Base-by-base conservation (phyloP, 495 filamentous ascomycete genomes). In the Penicillium turbatum region DNA sequence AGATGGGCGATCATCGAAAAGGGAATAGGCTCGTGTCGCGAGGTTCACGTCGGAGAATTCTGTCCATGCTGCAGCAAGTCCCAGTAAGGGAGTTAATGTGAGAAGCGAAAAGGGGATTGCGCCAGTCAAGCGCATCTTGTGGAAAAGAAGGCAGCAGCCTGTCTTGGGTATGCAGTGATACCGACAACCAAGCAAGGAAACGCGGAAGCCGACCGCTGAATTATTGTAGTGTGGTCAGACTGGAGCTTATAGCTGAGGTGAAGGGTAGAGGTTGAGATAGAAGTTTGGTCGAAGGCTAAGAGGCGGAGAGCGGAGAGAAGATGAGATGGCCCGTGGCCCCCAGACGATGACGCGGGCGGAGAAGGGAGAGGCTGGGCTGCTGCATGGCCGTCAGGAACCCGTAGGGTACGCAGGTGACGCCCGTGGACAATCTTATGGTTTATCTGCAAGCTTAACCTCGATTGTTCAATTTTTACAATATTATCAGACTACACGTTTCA, bases 1-100 rank as follows among this genome's bases (percentile, higher is more conserved):
- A 48, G 74, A 63, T 4, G 82, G 81, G 37, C 83, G 79, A 54
- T 86, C 81, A 51, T 77, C 80, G 64, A 79, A 70, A 27, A 78
- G 56, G 12, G 78, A 76, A 65, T 80, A 76, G 40, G 71, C 68
- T 54, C 64, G 66, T 19, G 65, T 59, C 29, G 69, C 35, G 5
- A 70, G 30, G 30, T 61, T 62, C 24, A 59, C 41, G 29, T 69
- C 65, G 42, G 70, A 68, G 43, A 67, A 64, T 56, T 72, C 71
- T 26, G 63, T 61, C 61, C 59, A 70, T 39, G 65, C 69, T 51
- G 53, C 32, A 31, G 54, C 49, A 1, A 62, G 59, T 31, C 53
- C 54, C 16, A 63, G 55, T n/a, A 65, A 40, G 16, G 62, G 60
- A 48, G 66, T 55, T 21, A 66, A 48, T 45, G 64, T 35, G 54